A percentile compares a stretch with the other conserved stretches of the same genome.
Conservation (phyloP, 495 filamentous ascomycete genomes). For the Hypoxylon cercidicola region DNA sequence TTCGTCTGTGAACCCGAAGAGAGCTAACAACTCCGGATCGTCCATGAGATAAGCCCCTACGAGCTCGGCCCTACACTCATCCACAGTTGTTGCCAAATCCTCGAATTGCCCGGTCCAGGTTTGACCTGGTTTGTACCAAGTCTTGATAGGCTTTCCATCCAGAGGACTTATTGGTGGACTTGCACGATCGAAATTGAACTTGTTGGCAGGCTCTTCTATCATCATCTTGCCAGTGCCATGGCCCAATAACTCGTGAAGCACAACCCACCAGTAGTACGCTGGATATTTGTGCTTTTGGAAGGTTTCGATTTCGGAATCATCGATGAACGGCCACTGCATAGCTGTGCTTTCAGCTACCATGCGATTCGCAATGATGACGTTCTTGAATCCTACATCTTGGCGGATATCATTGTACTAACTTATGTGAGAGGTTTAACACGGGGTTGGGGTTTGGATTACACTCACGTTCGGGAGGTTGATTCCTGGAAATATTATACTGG, state of each 20-base stretch:
- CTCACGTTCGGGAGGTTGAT: conserved; percentile 57
- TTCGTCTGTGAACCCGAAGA: conserved; percentile 55
- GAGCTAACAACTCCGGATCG: conserved; percentile 49
- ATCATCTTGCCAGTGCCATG: conserved; percentile 56
- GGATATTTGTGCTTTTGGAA: conserved; percentile 53
- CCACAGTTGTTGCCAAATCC: conserved; percentile 55
- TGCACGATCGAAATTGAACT: conserved; percentile 58
- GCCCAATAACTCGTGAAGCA: conserved; percentile 59
- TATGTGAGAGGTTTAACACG: background rate
- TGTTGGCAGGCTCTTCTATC: conserved; percentile 42
- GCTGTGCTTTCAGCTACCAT: conserved; percentile 53
- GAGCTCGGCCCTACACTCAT: conserved; percentile 61
- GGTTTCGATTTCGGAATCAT: conserved; percentile 46
- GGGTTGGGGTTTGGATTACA: background rate
- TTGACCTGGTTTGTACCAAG: conserved; percentile 60
- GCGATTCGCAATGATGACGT: conserved; percentile 59
- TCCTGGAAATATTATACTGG: conserved; percentile 55
- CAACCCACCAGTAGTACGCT: conserved; percentile 54
- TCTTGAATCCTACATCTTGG: conserved; percentile 58
- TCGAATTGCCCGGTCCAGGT: conserved; percentile 61
- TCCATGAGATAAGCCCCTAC: conserved; percentile 57
- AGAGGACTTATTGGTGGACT: conserved; percentile 57
- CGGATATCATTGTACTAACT: conserved; percentile 61
- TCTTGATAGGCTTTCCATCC: conserved; percentile 52
- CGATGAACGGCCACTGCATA: conserved; percentile 50